These are phyloP conservation scores for Gryganskiella cystojenkinii DNA, from an alignment of 192 early-diverging fungal genomes.

Conservation along the genomic window DNA sequence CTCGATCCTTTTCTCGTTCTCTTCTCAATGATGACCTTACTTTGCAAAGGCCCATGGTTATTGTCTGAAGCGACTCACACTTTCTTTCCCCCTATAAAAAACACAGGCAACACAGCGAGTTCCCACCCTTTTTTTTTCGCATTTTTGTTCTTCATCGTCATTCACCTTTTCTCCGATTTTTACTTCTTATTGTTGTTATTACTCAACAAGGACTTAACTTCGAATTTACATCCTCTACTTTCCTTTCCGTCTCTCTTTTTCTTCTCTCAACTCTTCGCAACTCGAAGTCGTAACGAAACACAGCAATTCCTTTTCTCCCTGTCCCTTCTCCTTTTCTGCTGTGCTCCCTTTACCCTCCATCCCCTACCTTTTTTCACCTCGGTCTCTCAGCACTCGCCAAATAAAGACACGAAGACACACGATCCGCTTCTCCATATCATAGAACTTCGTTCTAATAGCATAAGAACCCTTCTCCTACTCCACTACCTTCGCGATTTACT, in stretches of 20 bases:
- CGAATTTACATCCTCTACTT: no score
- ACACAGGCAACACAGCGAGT: conserved; percentile 1
- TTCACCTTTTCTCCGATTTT: not conserved
- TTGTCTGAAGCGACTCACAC: no score
- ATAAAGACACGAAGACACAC: not conserved
- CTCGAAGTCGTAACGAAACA: not conserved
- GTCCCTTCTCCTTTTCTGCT: not conserved
- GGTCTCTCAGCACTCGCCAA: not conserved
- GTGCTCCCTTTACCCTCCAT: not conserved
- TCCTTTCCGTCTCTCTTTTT: not conserved
- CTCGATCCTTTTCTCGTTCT: not conserved
- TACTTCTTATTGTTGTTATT: no score
- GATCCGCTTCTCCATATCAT: not conserved
- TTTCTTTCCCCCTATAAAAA: conserved; percentile 18
- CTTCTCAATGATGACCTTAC: not conserved
- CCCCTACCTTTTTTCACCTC: not conserved
- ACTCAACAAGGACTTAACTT: no score
- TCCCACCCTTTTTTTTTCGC: conserved; percentile 18
- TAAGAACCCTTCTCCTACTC: not conserved
- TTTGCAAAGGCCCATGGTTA: no score
- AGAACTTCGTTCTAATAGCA: not conserved
- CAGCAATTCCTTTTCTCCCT: not conserved
- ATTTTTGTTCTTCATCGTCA: conserved; percentile 18
- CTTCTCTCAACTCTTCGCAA: not conserved
- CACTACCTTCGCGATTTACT: not conserved